These are phyloP conservation scores for Chaetomium fimeti DNA, from an alignment of 495 filamentous ascomycete genomes.

Conservation along the genomic window DNA sequence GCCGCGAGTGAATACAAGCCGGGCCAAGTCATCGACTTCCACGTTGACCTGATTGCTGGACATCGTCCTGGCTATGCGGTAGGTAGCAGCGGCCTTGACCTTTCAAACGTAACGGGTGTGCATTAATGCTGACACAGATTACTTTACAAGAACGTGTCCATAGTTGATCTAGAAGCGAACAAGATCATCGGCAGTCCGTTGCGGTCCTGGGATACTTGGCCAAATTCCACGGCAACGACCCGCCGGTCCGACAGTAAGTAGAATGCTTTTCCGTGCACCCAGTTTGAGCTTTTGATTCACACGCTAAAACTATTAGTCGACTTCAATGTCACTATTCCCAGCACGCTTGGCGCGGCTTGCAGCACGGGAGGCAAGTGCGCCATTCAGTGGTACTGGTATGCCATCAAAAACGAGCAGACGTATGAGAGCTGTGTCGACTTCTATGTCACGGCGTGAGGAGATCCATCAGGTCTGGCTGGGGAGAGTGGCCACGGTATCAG, in stretches of 20 bases:
- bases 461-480: not conserved
- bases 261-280: not conserved
- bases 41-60: not conserved
- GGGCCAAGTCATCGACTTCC: conserved; percentile 9
- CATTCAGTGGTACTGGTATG: conserved; percentile 11
- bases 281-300: too few relatives aligned
- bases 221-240: not conserved
- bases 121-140: not conserved
- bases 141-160: not conserved
- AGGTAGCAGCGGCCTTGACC: not conserved
- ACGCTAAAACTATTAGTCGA: conserved; percentile 1
- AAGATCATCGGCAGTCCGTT: not conserved
- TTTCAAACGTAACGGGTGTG: not conserved
- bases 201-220: conserved; percentile 1
- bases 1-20: not conserved
- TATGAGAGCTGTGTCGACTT: conserved; percentile 10
- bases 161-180: conserved; percentile 1
- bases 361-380: conserved; percentile 7
- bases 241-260: conserved; percentile 6
- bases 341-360: not conserved
- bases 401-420: not conserved
- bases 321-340: conserved; percentile 8
- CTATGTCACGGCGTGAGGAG: not conserved
- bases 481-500: not conserved
- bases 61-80: conserved; percentile 6